Evolutionary conservation across 108 stramenopile genomes (phyloP).

Genomic region (Schizochytrium sp.): DNA sequence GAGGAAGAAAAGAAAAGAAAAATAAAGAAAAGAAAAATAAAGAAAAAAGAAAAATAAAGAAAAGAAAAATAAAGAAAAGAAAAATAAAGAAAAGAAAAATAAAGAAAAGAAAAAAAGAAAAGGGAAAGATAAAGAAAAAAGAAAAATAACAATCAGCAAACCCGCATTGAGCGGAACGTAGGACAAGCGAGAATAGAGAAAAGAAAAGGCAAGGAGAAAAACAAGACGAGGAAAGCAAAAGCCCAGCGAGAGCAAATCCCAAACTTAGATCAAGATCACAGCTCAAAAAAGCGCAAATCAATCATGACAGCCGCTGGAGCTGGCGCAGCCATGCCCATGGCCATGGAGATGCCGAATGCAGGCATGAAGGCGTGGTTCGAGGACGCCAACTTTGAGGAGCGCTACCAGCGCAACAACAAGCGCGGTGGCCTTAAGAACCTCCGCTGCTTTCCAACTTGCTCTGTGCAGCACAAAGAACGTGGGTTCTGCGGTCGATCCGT

Average conservation of each 20-base stretch:
- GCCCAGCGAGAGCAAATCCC: background rate
- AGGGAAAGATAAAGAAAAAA: too few relatives aligned
- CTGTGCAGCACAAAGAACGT: slow-evolving; percentile 16
- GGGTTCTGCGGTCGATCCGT: slow-evolving; percentile 41
- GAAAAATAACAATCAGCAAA: too few relatives aligned
- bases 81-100: too few relatives aligned
- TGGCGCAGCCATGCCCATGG: too few relatives aligned
- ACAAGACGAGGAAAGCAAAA: background rate
- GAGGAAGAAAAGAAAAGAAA: too few relatives aligned
- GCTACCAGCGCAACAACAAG: slow-evolving; percentile 52
- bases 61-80: too few relatives aligned
- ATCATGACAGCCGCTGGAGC: too few relatives aligned
- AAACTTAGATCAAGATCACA: too few relatives aligned
- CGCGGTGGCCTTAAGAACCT: slow-evolving; percentile 55
- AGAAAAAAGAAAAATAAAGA: too few relatives aligned
- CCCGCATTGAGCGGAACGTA: background rate
- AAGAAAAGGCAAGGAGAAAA: background rate
- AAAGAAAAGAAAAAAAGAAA: too few relatives aligned
- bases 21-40: too few relatives aligned
- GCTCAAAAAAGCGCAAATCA: too few relatives aligned
- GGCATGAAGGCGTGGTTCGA: slow-evolving; percentile 6
- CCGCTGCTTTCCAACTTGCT: slow-evolving; percentile 30
- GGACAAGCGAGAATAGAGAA: background rate
- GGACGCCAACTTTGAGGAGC: slow-evolving; percentile 24
- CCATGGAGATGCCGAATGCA: slow-evolving; percentile 3